Base-by-base conservation (phyloP, 495 filamentous ascomycete species). In the Talaromyces wortmannii region DNA sequence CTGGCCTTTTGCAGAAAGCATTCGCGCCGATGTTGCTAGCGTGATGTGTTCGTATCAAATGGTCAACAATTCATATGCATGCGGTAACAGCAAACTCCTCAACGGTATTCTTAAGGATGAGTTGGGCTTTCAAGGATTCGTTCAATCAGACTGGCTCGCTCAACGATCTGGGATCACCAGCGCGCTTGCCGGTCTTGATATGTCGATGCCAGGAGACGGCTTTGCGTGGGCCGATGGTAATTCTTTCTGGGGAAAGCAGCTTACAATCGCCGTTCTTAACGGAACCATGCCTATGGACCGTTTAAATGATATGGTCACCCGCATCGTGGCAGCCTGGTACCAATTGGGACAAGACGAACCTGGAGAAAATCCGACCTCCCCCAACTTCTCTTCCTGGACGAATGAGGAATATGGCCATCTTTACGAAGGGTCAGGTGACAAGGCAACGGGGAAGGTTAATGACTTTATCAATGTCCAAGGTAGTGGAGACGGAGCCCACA, bases 41-140 rank as follows among this genome's bases (percentile, higher is more conserved):
- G 74, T 95, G 29, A 96, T 96, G 91, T 94, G 90, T 71, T 80
- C 83, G 30, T 95, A 96, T 63, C 91, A 95, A 61, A 84, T 85
- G 82, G 80, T 95, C 58, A 97, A 97, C 67, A 92, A 92, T 64
- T 90, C 86, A 52, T 90, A 95, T 66, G 82, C 91, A 2, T 97
- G 92, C 61, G 86, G 88, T 18, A 97, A 97, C 69, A 92, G 88
- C 67, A 94, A 95, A 67, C 70, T 95, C 7, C 68, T 97, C 50
- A 97, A 96, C 64, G 90, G 92, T 2, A 82, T 96, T n/a, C 72
- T 97, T 6, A 95, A 95, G 64, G 92, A 96, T 61, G 92, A 97
- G 66, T 72, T 96, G 7, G 92, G 91, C 7, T 97, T 97, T 65
- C 92, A 96, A 59, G 92, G 92, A 0, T 97, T 95, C 48, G 87